Base-by-base conservation (phyloP, 2,329 filamentous ascomycete species). In the Arachnopeziza araneosa region DNA sequence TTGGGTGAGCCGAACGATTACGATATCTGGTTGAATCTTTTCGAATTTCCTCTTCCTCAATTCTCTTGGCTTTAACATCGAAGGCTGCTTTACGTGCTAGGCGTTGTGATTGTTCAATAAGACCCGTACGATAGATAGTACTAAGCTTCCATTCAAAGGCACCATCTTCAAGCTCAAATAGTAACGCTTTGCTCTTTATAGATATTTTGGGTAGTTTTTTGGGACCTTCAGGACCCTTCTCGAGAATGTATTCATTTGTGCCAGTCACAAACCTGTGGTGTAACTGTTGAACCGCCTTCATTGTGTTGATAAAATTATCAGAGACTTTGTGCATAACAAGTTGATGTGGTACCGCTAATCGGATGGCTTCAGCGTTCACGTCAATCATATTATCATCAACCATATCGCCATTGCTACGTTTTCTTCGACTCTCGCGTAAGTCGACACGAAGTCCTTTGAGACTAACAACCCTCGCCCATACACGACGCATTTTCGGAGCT, bases 141-240 rank as follows among this genome's bases (percentile, higher is more conserved):
- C 93, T 91, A 10, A 99, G 79, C 72, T 97, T 98, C 90, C 93
- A 99, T 73, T 99, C 95, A 69, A 99, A 99, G 0, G 91, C 88
- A 55, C 95, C 93, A 72, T 99, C 95, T 75, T 99, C 95, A 44
- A 99, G 80, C 70, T 98, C 93, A 61, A 99, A 93, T 1, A 96
- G 77, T 24, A 99, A 80, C 5, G 89, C 90, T 68, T 90, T 89
- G 58, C 88, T 89, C 56, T 92, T 85, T 10, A 99, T 66, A 0
- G 92, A 93, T 23, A 99, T 79, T 70, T 90, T 93, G 1, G 95
- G 95, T 0, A 99, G 86, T 52, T 84, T 79, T 72, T 96, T 98
- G 0, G 96, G 91, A 0, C 83, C 87, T 74, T 96, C 91, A 0
- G 95, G 91, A 10, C 83, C 82, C 74, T 96, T 97, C 19, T 89